Evolutionary conservation across 2,329 filamentous ascomycete species (phyloP), one percentile per base, ranked within the genome.

Genomic region (Paecilomyces fulvus): DNA sequence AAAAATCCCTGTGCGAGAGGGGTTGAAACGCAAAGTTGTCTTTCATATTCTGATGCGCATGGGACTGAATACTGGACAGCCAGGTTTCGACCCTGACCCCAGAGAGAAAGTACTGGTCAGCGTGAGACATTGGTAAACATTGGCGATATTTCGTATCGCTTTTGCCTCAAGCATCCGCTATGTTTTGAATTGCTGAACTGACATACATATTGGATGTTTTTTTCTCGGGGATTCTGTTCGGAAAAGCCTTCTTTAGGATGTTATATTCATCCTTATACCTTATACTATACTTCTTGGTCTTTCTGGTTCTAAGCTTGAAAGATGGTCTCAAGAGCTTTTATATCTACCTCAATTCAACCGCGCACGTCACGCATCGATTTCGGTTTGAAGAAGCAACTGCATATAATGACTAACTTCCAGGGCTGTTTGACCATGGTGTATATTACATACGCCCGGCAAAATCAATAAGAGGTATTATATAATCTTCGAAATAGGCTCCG

Each of bases 1-100:
- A 75, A 86, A 92, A 64, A 88, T 99, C 61, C 84, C 88, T 1
- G 77, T 94, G n/a, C 82, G 87, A 56, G 90, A 96, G 73, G 88
- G 89, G 5, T 81, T 95, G 75, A 95, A 94, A 77, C 80, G 90
- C 56, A 95, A 92, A 74, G 70, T 76, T 48, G 79, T 84, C 3
- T 77, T 76, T 73, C 72, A 75, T 60, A 64, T 83, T 57, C 71
- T 84, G 30, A 74, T 68, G 48, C 86, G 89, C 63, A 80, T 90
- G 12, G 91, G 88, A 77, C 81, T 82, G 51, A 76, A 86, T 55
- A 70, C 88, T 55, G 46, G 63, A 66, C 43, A 63, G 64, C 21
- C 63, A 20, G 62, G 63, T 28, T 56, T 67, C 30, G 68, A 71
- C 51, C 56, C 67, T 51, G 67, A 74, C 57, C 55, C 66, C 2